phyloP scores from a whole-genome alignment of 1,139 yeast genomes.

The Trichomonascaceae sp. region DNA sequence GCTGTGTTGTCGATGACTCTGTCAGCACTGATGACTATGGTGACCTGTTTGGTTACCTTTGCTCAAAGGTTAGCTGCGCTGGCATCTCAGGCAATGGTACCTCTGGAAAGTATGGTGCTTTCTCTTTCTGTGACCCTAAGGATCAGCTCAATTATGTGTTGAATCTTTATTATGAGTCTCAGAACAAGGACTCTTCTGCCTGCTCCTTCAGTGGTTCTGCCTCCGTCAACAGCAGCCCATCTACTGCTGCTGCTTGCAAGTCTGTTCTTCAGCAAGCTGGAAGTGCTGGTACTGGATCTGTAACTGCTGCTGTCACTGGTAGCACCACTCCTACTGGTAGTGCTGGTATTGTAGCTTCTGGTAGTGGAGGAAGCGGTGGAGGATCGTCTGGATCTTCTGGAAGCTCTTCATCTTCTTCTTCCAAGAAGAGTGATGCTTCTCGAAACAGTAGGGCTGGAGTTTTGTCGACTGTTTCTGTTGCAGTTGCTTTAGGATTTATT shows the following conservation, averaged over 20 bases:
- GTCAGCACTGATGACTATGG: slow-evolving; percentile 47
- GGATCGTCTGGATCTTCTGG: slow-evolving; percentile 1
- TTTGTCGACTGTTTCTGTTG: slow-evolving; percentile 4
- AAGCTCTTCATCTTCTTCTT: slow-evolving; percentile 1
- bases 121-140: slow-evolving; percentile 52
- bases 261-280: slow-evolving; percentile 38
- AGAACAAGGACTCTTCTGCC: slow-evolving; percentile 48
- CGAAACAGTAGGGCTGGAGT: slow-evolving; percentile 3
- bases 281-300: slow-evolving; percentile 25
- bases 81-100: slow-evolving; percentile 54
- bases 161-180: slow-evolving; percentile 49
- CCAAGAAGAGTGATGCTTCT: slow-evolving; percentile 5
- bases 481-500: slow-evolving; percentile 7
- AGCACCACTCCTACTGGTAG: slow-evolving; percentile 20
- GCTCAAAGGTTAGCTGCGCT: slow-evolving; percentile 36
- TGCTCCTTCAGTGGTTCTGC: slow-evolving; percentile 64
- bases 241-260: slow-evolving; percentile 51
- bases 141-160: slow-evolving; percentile 58
- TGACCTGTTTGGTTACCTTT: slow-evolving; percentile 48
- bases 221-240: slow-evolving; percentile 59
- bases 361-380: slow-evolving; percentile 2
- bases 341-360: slow-evolving; percentile 11
- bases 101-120: slow-evolving; percentile 66
- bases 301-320: slow-evolving; percentile 25
- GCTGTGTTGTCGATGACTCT: slow-evolving; percentile 44